Percentiles rank a stretch among this genome's conserved stretches.
Evolutionary conservation across 306 rosid species (phyloP).

Genomic region (Hippophae tibetana): DNA sequence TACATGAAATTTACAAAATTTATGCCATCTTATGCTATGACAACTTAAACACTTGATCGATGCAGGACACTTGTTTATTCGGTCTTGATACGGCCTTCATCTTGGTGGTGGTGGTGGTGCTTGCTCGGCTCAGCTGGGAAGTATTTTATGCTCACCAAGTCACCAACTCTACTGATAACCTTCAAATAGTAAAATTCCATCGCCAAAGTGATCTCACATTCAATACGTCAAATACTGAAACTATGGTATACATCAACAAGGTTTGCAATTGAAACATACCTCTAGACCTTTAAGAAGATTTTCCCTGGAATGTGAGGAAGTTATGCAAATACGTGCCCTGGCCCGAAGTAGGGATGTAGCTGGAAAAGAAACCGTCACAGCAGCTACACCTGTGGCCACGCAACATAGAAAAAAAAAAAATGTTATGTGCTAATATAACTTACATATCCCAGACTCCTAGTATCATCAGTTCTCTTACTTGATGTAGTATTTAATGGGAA

Average conservation of each 20-base stretch:
- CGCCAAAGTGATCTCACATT: no score
- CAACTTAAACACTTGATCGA: no score
- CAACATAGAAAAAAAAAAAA: no score
- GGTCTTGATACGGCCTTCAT: conserved; percentile 15
- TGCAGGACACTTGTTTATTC: conserved; percentile 3
- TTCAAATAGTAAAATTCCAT: conserved; percentile 12
- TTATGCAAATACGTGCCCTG: conserved; percentile 86
- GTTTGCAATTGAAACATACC: conserved; percentile 22
- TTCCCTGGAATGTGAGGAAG: conserved; percentile 83
- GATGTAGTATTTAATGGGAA: neutral
- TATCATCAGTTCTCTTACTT: neutral
- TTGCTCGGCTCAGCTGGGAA: conserved; percentile 60
- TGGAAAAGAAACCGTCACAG: conserved; percentile 89
- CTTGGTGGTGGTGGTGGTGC: conserved; percentile 30
- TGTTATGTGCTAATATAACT: no score
- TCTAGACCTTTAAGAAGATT: conserved; percentile 71
- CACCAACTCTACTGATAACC: conserved; percentile 78
- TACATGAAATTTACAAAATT: no score
- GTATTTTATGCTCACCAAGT: conserved; percentile 74
- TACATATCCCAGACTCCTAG: no score
- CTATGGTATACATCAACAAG: no score
- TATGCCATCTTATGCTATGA: no score
- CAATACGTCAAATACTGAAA: no score
- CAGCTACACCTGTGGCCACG: conserved; percentile 52
- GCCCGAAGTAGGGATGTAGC: conserved; percentile 82